Percentiles rank a stretch among this genome's conserved stretches.
phyloP scores from a whole-genome alignment of 441 rosid species.

The Erodium texanum region DNA sequence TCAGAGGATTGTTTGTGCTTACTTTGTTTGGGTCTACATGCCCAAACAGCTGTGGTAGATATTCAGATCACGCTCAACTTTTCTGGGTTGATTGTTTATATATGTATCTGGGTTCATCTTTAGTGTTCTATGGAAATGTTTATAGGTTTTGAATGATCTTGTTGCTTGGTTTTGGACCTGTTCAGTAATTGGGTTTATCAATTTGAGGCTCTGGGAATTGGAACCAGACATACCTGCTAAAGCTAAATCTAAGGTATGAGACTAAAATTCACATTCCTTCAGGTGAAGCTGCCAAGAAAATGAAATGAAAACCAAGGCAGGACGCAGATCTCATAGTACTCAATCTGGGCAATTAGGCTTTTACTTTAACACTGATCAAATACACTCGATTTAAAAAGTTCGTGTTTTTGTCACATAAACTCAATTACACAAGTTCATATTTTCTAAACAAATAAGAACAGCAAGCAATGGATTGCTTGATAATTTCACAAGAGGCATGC shows the following conservation, averaged over 20 bases:
- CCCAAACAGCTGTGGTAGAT: conserved; percentile 50
- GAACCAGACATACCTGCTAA: neutral
- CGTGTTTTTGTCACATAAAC: neutral
- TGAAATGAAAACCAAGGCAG: neutral
- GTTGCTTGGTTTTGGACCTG: neutral
- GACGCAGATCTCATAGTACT: too few species aligned
- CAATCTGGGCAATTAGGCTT: neutral
- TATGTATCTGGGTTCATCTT: conserved; percentile 2
- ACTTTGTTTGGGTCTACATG: conserved; percentile 56
- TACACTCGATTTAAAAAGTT: too few species aligned
- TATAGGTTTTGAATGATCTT: neutral
- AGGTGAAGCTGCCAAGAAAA: too few species aligned
- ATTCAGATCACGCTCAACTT: neutral
- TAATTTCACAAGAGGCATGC: neutral
- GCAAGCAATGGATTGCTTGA: neutral
- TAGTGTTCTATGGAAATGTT: neutral
- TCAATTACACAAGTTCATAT: neutral
- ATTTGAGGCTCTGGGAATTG: too few species aligned
- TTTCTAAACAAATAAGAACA: neutral
- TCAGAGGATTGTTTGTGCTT: conserved; percentile 67
- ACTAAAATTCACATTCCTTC: neutral
- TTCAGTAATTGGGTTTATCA: too few species aligned
- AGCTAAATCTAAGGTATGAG: neutral
- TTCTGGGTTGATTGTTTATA: neutral
- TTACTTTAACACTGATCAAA: neutral